Conservation (phyloP, 352 stramenopile species). For the Phytophthora podocarpi region DNA sequence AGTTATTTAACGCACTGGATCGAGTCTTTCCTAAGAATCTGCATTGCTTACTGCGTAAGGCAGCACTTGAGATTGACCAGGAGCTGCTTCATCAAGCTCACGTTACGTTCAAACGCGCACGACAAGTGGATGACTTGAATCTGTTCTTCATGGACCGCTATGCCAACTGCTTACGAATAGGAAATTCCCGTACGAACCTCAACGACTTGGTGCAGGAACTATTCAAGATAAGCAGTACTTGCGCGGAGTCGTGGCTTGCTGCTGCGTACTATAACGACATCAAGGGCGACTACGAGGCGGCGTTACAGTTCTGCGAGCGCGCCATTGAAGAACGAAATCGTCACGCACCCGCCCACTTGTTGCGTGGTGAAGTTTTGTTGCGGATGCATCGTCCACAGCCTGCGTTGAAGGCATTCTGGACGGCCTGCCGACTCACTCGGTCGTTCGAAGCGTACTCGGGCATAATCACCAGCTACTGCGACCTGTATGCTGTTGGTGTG, state of each 20-base stretch:
- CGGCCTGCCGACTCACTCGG: conserved; percentile 60
- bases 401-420: conserved; percentile 68
- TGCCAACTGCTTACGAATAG: conserved; percentile 64
- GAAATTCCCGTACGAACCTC: conserved; percentile 49
- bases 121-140: conserved; percentile 72
- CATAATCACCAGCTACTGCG: conserved; percentile 78
- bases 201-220: conserved; percentile 74
- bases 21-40: conserved; percentile 68
- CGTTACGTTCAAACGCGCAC: conserved; percentile 54
- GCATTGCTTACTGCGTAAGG: conserved; percentile 59
- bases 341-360: conserved; percentile 61
- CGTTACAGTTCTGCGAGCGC: conserved; percentile 75
- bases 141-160: conserved; percentile 68
- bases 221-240: conserved; percentile 60
- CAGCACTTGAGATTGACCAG: conserved; percentile 64
- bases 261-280: conserved; percentile 77
- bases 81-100: conserved; percentile 65
- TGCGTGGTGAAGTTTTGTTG: conserved; percentile 66
- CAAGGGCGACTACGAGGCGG: conserved; percentile 72
- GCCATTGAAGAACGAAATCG: conserved; percentile 48
- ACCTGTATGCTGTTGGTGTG: conserved; percentile 60
- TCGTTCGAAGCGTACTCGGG: conserved; percentile 74
- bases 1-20: conserved; percentile 48
- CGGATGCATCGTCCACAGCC: conserved; percentile 64
- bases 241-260: conserved; percentile 72